Conservation (phyloP, 2,329 filamentous ascomycete genomes). For the Colletotrichum eleusines region DNA sequence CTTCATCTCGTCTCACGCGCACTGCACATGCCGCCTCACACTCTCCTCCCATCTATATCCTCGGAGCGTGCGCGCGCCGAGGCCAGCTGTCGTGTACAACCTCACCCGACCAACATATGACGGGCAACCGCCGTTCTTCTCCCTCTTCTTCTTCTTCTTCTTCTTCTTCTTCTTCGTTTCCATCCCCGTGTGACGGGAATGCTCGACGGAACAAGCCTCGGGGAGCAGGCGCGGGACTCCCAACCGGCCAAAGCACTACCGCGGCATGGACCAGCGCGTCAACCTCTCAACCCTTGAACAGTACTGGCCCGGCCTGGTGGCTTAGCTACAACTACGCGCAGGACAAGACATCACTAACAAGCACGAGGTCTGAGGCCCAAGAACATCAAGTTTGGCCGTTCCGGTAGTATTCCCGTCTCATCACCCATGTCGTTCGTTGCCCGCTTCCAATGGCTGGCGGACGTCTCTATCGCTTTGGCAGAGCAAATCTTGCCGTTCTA, state of each 20-base stretch:
- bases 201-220: constrained; percentile 18
- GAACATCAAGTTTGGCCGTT: constrained; percentile 12
- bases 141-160: no score
- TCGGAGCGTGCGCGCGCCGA: not conserved
- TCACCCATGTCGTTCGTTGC: not conserved
- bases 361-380: not conserved
- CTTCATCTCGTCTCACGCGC: constrained; percentile 35
- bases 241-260: constrained; percentile 19
- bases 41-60: not conserved
- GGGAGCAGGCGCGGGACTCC: constrained; percentile 5
- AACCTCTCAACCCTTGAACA: not conserved
- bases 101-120: constrained; percentile 10
- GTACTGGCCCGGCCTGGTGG: constrained; percentile 13
- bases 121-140: not conserved
- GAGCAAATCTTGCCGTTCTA: not conserved
- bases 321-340: constrained; percentile 3
- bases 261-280: not conserved
- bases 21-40: no score
- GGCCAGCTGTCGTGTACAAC: constrained; percentile 2
- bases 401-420: constrained; percentile 29
- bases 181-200: constrained; percentile 3
- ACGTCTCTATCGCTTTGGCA: not conserved
- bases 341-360: not conserved
- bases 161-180: not conserved
- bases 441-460: not conserved